These are phyloP conservation scores for Parathielavia appendiculata DNA, from an alignment of 495 filamentous ascomycete genomes.

Conservation along the genomic window DNA sequence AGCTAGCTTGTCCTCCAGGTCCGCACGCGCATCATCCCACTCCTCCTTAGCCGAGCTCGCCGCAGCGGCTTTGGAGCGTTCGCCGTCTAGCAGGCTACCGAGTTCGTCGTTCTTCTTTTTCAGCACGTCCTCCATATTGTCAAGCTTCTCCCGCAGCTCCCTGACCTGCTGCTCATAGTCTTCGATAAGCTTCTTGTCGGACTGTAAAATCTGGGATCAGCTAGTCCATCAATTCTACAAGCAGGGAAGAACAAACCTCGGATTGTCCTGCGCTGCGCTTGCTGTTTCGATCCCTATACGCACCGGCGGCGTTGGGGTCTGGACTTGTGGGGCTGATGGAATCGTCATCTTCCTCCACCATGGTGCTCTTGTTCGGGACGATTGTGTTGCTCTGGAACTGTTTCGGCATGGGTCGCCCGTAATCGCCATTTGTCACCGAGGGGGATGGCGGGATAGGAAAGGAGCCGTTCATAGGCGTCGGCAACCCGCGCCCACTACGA, in stretches of 20 bases:
- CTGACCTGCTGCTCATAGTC: slow-evolving; percentile 75
- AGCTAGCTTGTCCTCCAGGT: slow-evolving; percentile 71
- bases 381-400: slow-evolving; percentile 95
- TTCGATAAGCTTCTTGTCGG: slow-evolving; percentile 64
- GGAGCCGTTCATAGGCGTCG: slow-evolving; percentile 33
- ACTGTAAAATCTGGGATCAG: slow-evolving; percentile 30
- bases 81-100: slow-evolving; percentile 36
- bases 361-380: slow-evolving; percentile 93
- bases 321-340: slow-evolving; percentile 32
- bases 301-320: slow-evolving; percentile 54
- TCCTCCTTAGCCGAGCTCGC: slow-evolving; percentile 57
- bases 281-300: slow-evolving; percentile 56
- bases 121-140: slow-evolving; percentile 59
- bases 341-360: slow-evolving; percentile 95
- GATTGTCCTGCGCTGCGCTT: slow-evolving; percentile 52
- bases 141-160: slow-evolving; percentile 67
- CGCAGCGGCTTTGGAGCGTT: slow-evolving; percentile 39
- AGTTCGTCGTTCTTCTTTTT: slow-evolving; percentile 49
- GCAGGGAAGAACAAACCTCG: slow-evolving; percentile 41
- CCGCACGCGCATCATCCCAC: slow-evolving; percentile 67
- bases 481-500: slow-evolving; percentile 31
- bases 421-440: slow-evolving; percentile 38
- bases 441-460: slow-evolving; percentile 46
- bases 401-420: slow-evolving; percentile 64
- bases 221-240: not conserved